Percentiles rank a stretch among this genome's conserved stretches.
Evolutionary conservation across 2,329 filamentous ascomycete species (phyloP).

Genomic region (Aspergillus pseudoviridinutans): DNA sequence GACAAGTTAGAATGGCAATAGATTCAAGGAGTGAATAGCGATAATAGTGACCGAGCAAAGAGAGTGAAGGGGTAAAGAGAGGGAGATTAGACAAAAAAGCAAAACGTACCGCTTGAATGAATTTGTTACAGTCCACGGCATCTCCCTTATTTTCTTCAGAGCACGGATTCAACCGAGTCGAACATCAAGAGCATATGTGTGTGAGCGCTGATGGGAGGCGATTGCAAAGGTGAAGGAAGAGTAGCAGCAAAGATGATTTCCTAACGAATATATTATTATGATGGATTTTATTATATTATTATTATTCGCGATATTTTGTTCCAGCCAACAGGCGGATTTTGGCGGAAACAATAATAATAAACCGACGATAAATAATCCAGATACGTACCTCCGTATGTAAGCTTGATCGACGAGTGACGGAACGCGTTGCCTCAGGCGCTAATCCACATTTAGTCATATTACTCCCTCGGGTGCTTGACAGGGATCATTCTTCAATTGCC

Average conservation of each 20-base stretch:
- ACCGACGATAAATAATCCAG: neutral
- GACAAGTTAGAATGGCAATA: slow-evolving; percentile 3
- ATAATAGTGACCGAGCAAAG: slow-evolving; percentile 3
- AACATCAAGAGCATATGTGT: slow-evolving; percentile 10
- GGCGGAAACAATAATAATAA: neutral
- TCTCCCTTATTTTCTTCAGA: slow-evolving; percentile 30
- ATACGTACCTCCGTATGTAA: neutral
- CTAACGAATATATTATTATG: neutral
- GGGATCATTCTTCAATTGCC: neutral
- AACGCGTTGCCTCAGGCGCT: slow-evolving; percentile 23
- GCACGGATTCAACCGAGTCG: slow-evolving; percentile 12
- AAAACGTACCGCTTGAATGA: slow-evolving; percentile 45
- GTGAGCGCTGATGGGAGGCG: neutral
- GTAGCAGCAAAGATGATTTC: neutral
- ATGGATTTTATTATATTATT: neutral
- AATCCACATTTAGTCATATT: slow-evolving; percentile 28
- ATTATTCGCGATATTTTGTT: neutral
- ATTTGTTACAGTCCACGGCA: slow-evolving; percentile 50
- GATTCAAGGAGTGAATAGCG: neutral
- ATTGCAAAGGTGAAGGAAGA: neutral
- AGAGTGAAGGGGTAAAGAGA: slow-evolving; percentile 1
- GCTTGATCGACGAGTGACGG: slow-evolving; percentile 21
- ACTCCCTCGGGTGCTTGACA: slow-evolving; percentile 2
- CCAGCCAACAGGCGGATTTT: neutral
- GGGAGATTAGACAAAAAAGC: neutral